phyloP scores from a whole-genome alignment of 306 rosid genomes.

The Prinsepia uniflora region DNA sequence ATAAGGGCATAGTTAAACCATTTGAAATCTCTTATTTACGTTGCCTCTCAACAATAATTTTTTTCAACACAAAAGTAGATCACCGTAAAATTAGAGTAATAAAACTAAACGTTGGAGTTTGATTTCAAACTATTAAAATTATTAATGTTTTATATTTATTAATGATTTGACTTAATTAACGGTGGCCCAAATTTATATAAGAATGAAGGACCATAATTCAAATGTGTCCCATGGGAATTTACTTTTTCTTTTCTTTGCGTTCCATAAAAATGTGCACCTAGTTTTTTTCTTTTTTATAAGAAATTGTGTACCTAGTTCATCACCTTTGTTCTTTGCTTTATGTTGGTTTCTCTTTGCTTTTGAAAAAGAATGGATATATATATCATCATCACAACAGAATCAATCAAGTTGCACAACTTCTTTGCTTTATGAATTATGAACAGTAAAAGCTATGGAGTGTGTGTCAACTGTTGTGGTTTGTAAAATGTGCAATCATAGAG shows the following conservation, averaged over 20 bases:
- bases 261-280: background rate
- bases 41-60: too few species aligned
- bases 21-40: too few species aligned
- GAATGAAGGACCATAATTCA: constrained; percentile 16
- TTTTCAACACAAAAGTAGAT: too few species aligned
- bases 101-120: too few species aligned
- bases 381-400: constrained; percentile 7
- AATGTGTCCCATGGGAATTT: constrained; percentile 13
- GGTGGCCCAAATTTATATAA: constrained; percentile 15
- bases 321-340: constrained; percentile 8
- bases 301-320: background rate
- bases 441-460: constrained; percentile 20
- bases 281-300: constrained; percentile 10
- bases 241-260: constrained; percentile 10
- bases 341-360: constrained; percentile 29
- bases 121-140: too few species aligned
- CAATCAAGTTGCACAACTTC: constrained; percentile 27
- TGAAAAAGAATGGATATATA: constrained; percentile 22
- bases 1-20: too few species aligned
- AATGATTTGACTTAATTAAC: background rate
- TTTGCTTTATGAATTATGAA: constrained; percentile 21
- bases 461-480: constrained; percentile 21
- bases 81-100: too few species aligned
- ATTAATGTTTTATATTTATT: too few species aligned
- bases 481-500: constrained; percentile 42